Percentiles rank a stretch among this genome's conserved stretches.
Evolutionary conservation across 1,284 basidiomycete species (phyloP).

Genomic region (Irpex rosettiformis): DNA sequence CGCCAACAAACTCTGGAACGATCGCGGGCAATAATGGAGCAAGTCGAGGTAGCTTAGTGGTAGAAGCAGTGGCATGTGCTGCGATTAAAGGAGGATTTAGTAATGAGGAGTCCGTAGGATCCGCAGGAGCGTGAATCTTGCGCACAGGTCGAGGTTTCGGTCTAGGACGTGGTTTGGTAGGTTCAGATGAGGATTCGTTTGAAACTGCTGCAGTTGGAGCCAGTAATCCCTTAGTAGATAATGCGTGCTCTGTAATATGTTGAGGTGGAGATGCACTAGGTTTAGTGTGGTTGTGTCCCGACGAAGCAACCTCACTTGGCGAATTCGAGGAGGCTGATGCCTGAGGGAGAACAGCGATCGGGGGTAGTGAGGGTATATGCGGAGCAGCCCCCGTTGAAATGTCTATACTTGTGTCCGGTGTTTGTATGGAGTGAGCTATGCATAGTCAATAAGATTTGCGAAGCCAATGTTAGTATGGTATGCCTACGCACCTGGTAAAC

Average conservation of each 20-base stretch:
- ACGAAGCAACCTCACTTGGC: no score
- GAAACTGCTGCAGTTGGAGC: no score
- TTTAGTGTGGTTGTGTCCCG: no score
- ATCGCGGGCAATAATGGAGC: not conserved
- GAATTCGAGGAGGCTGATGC: conserved; percentile 4
- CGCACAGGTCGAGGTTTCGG: conserved; percentile 10
- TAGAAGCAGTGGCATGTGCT: not conserved
- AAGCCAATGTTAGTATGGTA: not conserved
- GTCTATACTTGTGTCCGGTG: conserved; percentile 3
- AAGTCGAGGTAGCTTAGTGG: not conserved
- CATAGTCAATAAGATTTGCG: not conserved
- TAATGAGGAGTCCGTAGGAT: conserved; percentile 1
- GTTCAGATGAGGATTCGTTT: conserved; percentile 3
- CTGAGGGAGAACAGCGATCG: conserved; percentile 13
- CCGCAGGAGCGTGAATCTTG: not conserved
- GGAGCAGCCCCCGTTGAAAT: not conserved
- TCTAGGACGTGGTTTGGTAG: conserved; percentile 1
- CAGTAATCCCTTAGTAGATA: no score
- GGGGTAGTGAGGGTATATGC: conserved; percentile 8
- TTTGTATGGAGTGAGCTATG: not conserved
- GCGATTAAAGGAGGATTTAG: conserved; percentile 7
- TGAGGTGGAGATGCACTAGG: not conserved
- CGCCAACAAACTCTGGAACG: conserved; percentile 23
- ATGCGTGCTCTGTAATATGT: conserved; percentile 4
- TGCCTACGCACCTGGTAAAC: not conserved